These are phyloP conservation scores for Colletotrichum sp. DNA, from an alignment of 2,329 filamentous ascomycete species.

Conservation along the genomic window DNA sequence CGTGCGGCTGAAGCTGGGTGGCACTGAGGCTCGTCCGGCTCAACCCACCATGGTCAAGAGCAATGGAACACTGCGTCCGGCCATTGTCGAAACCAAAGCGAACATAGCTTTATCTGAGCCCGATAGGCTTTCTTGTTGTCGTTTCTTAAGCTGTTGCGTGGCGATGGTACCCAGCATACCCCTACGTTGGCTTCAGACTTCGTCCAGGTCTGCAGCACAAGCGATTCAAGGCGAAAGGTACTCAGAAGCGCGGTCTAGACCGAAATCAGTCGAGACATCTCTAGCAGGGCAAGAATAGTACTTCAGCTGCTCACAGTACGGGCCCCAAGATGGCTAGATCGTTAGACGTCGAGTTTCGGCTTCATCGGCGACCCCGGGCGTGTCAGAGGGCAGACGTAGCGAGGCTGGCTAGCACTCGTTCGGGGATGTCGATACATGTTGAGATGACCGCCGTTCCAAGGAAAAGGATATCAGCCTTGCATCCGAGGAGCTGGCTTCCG, in stretches of 20 bases:
- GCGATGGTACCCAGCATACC: background rate
- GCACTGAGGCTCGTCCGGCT: background rate
- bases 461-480: background rate
- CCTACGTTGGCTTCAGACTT: background rate
- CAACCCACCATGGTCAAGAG: background rate
- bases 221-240: background rate
- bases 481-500: background rate
- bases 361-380: background rate
- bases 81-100: background rate
- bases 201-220: background rate
- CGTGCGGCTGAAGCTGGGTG: background rate
- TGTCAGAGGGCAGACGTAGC: background rate
- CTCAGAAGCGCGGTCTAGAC: background rate
- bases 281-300: background rate
- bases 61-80: background rate
- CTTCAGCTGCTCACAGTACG: background rate
- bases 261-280: background rate
- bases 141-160: background rate
- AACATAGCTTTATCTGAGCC: background rate
- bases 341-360: background rate
- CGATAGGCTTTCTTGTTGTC: background rate
- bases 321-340: background rate
- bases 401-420: background rate
- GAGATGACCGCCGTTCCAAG: too few relatives aligned
- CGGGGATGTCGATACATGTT: background rate